Base-by-base conservation (phyloP, 2,329 filamentous ascomycete species). In the Tympanopsis confertula region DNA sequence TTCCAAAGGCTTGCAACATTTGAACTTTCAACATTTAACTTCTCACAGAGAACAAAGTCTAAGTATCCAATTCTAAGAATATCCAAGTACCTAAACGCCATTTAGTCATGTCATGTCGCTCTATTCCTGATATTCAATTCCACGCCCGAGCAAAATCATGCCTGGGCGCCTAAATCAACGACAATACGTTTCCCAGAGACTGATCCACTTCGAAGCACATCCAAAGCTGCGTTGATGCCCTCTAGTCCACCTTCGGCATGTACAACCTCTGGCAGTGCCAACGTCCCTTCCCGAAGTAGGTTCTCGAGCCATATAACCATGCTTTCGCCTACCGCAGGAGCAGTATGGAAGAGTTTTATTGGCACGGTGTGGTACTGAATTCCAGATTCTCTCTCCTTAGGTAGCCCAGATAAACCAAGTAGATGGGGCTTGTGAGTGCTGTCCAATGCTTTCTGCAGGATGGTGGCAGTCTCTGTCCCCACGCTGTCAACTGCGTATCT, bases 321-420 rank as follows among this genome's bases (percentile, higher is more conserved):
- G 0, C 64, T 65, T 43, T 77, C 69, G 0, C 83, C 83, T 0
- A 86, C 62, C 2, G 64, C 63, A 0, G 74, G 69, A 0, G 78
- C 66, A 41, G 81, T 75, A 49, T 88, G 83, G 49, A 85, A 87
- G 3, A 85, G 49, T 54, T 87, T 87, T 43, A 88, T 83, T 0
- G 82, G 82, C 0, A 87, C 77, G 0, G 66, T 73, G 48, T 86
- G 81, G 40, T 76, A 68, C 4, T 62, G 52, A 0, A 76, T 61
- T 0, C 65, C 65, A 0, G 60, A 51, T 0, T 55, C 54, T 2
- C 57, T 54, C 3, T 58, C 59, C 49, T 83, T 84, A 0, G 82
- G 82, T 3, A 85, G 45, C 0, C 81, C 82, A 0, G 74, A 75
- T 33, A 87, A 47, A 0, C 82, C 81, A 1, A 86, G 66, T 0